Evolutionary conservation across 352 stramenopile species (phyloP), one percentile per base, ranked within the genome.

Genomic region (Blastocystis sp.): DNA sequence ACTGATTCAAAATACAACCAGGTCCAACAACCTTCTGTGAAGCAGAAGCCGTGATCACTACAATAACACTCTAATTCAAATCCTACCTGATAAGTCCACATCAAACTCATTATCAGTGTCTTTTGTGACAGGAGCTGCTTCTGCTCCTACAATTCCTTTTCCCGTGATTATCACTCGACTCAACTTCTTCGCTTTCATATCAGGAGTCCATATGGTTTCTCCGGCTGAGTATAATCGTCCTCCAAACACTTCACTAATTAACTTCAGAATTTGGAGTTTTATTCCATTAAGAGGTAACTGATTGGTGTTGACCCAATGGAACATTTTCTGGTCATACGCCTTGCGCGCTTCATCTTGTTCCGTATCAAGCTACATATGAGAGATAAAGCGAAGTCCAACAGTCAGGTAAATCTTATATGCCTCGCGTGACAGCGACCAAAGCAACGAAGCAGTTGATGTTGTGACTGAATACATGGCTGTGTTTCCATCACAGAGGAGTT

Each of bases 291-390:
- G 48, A 37, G 73, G 73, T 42, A 84, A 42, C 56, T 84, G 73
- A 30, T 64, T 84, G n/a, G 30, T n/a, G 13, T 84, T 84, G 30
- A 84, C 73, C 73, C 73, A 84, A 42, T 84, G 48, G 51, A 68
- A 84, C 73, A 84, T 84, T 1, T 4, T 9, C n/a, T 84, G 53
- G 24, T 84, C 73, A 42, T 54, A 84, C 44, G 27, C 44, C 30
- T 66, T 64, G n/a, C 30, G 42, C 9, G 73, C 51, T 44, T 84
- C 73, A 30, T 37, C 56, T 51, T 84, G 73, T 19, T 40, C 53
- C 33, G 51, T 33, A 24, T 84, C 73, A 15, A 84, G 48, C 73
- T 84, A 44, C 7, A 9, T 24, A 22, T 64, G 15, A 84, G 22
- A 4, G 17, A 17, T 5, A 27, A 17, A 27, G 48, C 3, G 5